Conservation (phyloP, 495 filamentous ascomycete genomes). For the Neurospora cerealis region DNA sequence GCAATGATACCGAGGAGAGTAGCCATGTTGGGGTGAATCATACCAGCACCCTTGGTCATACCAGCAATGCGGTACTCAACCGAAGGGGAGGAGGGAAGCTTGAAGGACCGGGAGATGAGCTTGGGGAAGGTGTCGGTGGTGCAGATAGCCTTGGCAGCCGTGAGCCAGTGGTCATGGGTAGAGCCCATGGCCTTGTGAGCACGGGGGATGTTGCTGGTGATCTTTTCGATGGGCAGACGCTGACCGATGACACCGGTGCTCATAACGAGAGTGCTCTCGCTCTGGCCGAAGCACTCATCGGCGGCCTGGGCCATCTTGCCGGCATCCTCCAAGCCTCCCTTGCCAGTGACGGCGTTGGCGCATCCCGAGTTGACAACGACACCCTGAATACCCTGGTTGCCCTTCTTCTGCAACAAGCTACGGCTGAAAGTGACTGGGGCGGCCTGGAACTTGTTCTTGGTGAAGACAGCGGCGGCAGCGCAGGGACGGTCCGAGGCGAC, state of each 20-base stretch:
- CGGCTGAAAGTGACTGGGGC: constrained; percentile 83
- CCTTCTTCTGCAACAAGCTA: constrained; percentile 52
- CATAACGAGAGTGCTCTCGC: constrained; percentile 78
- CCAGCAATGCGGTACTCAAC: constrained; percentile 77
- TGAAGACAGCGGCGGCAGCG: constrained; percentile 90
- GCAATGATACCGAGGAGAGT: constrained; percentile 89
- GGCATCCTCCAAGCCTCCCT: constrained; percentile 84
- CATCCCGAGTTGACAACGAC: constrained; percentile 94
- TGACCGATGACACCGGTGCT: constrained; percentile 98
- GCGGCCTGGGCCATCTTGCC: constrained; percentile 67
- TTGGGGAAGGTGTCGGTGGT: constrained; percentile 99
- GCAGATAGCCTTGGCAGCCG: constrained; percentile 85
- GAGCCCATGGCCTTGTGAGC: constrained; percentile 59
- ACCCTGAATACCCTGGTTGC: constrained; percentile 61
- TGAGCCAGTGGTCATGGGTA: constrained; percentile 77
- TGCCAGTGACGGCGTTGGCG: constrained; percentile 95
- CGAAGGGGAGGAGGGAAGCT: constrained; percentile 67
- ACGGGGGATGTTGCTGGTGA: constrained; percentile 67
- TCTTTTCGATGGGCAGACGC: constrained; percentile 84
- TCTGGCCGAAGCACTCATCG: constrained; percentile 57
- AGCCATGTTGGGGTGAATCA: constrained; percentile 99
- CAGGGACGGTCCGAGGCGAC: constrained; percentile 81
- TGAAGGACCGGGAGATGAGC: constrained; percentile 75
- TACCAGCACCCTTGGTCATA: constrained; percentile 97
- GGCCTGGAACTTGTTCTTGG: constrained; percentile 96